phyloP scores from a whole-genome alignment of 352 stramenopile species.

The Blastocystis sp. region DNA sequence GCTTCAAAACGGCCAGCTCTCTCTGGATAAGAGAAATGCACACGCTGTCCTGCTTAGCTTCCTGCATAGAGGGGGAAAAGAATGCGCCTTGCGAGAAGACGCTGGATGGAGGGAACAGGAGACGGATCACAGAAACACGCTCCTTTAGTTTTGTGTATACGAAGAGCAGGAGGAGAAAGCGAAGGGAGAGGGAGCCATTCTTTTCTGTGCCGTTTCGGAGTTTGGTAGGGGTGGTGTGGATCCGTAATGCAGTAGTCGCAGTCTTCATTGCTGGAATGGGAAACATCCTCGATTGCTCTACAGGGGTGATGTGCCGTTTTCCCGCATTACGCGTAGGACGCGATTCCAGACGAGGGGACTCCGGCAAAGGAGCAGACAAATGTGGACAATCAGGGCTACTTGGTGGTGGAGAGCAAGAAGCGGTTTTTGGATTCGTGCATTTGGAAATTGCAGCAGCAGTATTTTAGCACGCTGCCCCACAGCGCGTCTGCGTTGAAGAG shows the following conservation, averaged over 20 bases:
- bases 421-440: conserved; percentile 33
- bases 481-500: not conserved
- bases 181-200: not conserved
- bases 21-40: conserved; percentile 46
- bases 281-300: conserved; percentile 52
- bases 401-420: conserved; percentile 18
- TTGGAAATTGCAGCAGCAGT: conserved; percentile 63
- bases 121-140: too few relatives aligned
- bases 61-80: not conserved
- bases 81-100: not conserved
- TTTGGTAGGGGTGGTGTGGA: not conserved
- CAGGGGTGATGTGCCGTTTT: not conserved
- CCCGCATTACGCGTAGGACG: not conserved
- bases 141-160: too few relatives aligned
- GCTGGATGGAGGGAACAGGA: not conserved
- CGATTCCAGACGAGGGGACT: not conserved
- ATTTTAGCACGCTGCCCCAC: conserved; percentile 14
- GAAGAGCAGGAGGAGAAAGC: not conserved
- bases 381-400: not conserved
- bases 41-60: not conserved
- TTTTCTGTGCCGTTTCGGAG: not conserved
- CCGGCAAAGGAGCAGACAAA: not conserved
- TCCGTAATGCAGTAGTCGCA: not conserved
- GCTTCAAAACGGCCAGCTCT: conserved; percentile 52
- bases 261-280: not conserved